Base-by-base conservation (phyloP, 2,329 filamentous ascomycete species). In the Alternaria gansuensis region DNA sequence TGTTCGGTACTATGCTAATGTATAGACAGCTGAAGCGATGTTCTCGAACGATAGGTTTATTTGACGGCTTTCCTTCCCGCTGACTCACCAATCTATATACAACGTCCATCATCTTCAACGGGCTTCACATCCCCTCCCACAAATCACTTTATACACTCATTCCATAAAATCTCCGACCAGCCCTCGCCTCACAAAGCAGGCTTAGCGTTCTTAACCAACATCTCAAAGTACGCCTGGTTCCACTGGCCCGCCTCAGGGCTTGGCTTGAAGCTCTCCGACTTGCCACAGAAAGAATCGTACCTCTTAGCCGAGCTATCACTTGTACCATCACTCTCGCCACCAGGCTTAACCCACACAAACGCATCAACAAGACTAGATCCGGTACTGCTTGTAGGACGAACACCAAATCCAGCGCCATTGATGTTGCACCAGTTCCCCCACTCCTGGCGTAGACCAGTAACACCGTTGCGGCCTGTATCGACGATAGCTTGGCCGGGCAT, bases 371-470 rank as follows among this genome's bases (percentile, higher is more conserved):
- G 78, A 2, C 77, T 71, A 59, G 85, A 81, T 14, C 85, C 86
- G 4, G 88, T 90, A 72, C 83, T 80, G 26, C 84, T 78, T 0
- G 85, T 85, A 1, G 87, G 87, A 10, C 86, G 83, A 14, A 78
- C 77, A 64, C 88, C 88, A 65, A 89, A 90, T 11, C 88, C 87
- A 51, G 87, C 85, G 41, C 84, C 85, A 57, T 81, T 84, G 66
- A 89, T 81, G 73, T 89, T 90, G 80, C 88, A 90, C 88, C 88
- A 90, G 76, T 89, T 79, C 40, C 87, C 87, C 86, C 87, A 88
- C 51, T 78, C 78, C 60, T 79, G 76, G 71, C 85, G 84, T 37
- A 77, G 71, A 29, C 70, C 43, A 67, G 69, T 65, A 40, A 76
- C 74, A 81, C 83, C 88, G 57, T 87, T 88, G 71, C 89, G 87